These are phyloP conservation scores for Backusella westeae DNA, from an alignment of 192 early-diverging fungal genomes.

Conservation along the genomic window DNA sequence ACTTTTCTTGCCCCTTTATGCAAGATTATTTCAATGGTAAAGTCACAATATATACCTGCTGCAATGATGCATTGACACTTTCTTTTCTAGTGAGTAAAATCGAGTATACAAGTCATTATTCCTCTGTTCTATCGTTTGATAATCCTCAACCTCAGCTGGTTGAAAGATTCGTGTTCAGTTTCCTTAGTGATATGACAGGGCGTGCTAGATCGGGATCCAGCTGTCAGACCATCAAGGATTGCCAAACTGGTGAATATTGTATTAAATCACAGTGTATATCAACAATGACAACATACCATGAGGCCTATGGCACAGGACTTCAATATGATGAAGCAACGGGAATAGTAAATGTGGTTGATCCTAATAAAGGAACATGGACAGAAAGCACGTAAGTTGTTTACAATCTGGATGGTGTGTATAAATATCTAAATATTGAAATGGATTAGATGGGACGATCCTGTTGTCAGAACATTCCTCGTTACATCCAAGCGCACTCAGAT, in stretches of 20 bases:
- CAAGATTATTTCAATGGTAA: slow-evolving; percentile 47
- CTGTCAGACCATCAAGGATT: slow-evolving; percentile 26
- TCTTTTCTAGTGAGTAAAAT: slow-evolving; percentile 13
- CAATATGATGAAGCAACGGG: slow-evolving; percentile 33
- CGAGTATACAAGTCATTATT: slow-evolving; percentile 43
- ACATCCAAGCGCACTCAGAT: slow-evolving; percentile 38
- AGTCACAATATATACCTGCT: not conserved
- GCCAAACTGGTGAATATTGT: slow-evolving; percentile 40
- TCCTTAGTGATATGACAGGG: slow-evolving; percentile 41
- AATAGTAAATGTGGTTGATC: slow-evolving; percentile 36
- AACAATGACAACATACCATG: slow-evolving; percentile 52
- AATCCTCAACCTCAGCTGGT: slow-evolving; percentile 35
- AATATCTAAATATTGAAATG: not conserved
- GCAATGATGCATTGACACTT: not conserved
- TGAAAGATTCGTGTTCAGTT: slow-evolving; percentile 48
- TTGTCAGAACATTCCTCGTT: slow-evolving; percentile 41
- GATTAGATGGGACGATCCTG: slow-evolving; percentile 45
- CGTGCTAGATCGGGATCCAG: slow-evolving; percentile 6
- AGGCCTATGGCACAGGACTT: slow-evolving; percentile 51
- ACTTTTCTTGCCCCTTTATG: slow-evolving; percentile 60
- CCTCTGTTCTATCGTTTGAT: slow-evolving; percentile 41
- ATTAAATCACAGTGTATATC: slow-evolving; percentile 39
- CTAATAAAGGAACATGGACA: slow-evolving; percentile 45
- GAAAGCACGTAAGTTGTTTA: slow-evolving; percentile 51
- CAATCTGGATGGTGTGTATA: not conserved